Conservation (phyloP, 305 asterid species). For the Fraxinus sp. region DNA sequence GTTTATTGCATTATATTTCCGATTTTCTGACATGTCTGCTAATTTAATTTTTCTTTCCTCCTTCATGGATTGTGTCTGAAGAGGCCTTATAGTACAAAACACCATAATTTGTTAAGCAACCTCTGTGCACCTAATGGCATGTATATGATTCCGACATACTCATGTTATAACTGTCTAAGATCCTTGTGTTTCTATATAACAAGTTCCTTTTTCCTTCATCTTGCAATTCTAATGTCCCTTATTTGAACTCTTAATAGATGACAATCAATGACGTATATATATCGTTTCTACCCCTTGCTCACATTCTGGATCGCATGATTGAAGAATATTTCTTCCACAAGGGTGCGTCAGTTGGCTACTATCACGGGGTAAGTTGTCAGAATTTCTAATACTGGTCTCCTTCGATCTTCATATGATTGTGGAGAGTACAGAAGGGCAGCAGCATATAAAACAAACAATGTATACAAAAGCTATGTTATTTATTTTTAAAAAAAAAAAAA, state of each 20-base stretch:
- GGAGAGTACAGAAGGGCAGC: background rate
- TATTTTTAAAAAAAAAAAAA: background rate
- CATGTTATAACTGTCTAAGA: background rate
- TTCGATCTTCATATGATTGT: background rate
- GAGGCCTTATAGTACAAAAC: background rate
- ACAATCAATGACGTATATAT: constrained; percentile 87
- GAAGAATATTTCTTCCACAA: constrained; percentile 95
- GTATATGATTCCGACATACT: background rate
- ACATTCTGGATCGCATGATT: constrained; percentile 94
- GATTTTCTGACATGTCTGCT: background rate
- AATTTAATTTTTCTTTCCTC: background rate
- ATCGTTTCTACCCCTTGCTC: constrained; percentile 96
- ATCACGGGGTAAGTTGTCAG: constrained; percentile 70
- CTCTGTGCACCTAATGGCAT: background rate
- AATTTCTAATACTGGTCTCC: background rate
- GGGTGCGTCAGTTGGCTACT: constrained; percentile 98
- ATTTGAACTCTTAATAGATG: constrained; percentile 52
- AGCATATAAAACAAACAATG: background rate
- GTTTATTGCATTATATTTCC: constrained; percentile 4
- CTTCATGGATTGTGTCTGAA: background rate
- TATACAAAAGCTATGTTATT: background rate
- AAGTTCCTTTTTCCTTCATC: constrained; percentile 3
- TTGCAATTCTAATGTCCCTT: background rate
- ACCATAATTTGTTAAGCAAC: background rate
- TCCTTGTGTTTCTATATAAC: background rate